Evolutionary conservation across 352 stramenopile genomes (phyloP), one percentile per base, ranked within the genome.

Genomic region (Globisporangium heterothallicum): DNA sequence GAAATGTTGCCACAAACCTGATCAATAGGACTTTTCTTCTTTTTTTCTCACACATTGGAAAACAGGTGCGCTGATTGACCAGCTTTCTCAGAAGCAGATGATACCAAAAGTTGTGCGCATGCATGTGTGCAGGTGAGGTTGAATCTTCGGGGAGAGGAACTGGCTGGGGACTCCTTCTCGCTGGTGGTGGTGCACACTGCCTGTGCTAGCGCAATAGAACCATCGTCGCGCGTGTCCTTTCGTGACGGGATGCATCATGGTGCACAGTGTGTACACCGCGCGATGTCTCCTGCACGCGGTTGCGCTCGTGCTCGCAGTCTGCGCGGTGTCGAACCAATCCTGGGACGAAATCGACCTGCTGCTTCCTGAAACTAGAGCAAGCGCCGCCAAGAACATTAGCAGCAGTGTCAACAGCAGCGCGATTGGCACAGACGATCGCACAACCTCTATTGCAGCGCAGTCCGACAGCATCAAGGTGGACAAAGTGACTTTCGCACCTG

Each of bases 401-500:
- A 45, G 26, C 26, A n/a, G 9, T 43, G 13, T 14, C 25, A 32
- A 35, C 24, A 22, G 8, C 26, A 49, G 10, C 50, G 18, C 26
- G 6, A 29, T 25, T 16, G 32, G 10, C 32, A 69, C 54, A 16
- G 61, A 21, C 6, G n/a, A 38, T 16, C 32, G 8, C 32, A 38
- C 32, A 38, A 16, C 8, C 12, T 14, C 21, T n/a, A 13, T 46
- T 8, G 32, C 45, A 8, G 53, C 40, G 8, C 9, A 29, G 27
- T 22, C 27, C 42, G 27, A 13, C 26, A 46, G 13, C 19, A 24
- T 19, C 27, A 19, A 14, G 0, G 52, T 48, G 13, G 10, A 47
- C 16, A 63, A 63, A 22, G 59, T 84, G 13, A 55, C 63, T 21
- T 74, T 88, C 10, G 57, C 77, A 10, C 77, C 77, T 0, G 56